A percentile compares a stretch with the other conserved stretches of the same genome.
These are phyloP conservation scores for Tetraselmis chui DNA, from an alignment of 139 green algal species.

Conservation along the genomic window DNA sequence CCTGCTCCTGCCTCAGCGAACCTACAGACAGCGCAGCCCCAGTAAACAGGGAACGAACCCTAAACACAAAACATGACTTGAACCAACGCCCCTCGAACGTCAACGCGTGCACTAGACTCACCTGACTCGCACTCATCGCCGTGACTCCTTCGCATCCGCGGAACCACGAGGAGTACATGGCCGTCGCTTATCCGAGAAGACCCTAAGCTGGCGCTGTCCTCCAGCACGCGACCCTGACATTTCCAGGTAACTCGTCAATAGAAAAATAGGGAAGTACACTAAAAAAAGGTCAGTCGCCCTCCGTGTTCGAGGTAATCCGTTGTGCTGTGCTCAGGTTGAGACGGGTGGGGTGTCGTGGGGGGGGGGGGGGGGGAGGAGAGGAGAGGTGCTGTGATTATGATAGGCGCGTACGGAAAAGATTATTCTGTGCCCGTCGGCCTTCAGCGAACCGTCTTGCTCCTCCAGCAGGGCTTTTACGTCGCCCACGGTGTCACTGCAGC, in stretches of 20 bases:
- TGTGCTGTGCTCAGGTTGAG: too few species aligned
- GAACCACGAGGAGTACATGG: not conserved
- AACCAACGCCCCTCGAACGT: too few species aligned
- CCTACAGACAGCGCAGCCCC: not conserved
- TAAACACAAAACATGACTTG: too few species aligned
- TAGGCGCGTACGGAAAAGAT: not conserved
- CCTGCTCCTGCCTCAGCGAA: not conserved
- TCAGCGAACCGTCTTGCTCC: not conserved
- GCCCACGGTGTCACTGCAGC: not conserved
- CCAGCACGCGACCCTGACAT: not conserved
- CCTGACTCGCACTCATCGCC: not conserved
- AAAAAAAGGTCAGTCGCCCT: too few species aligned
- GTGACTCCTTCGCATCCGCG: not conserved
- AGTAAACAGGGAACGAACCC: too few species aligned
- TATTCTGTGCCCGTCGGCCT: not conserved
- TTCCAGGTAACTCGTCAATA: too few species aligned
- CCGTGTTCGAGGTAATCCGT: too few species aligned
- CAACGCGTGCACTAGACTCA: too few species aligned
- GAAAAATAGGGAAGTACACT: too few species aligned
- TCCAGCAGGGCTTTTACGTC: not conserved
- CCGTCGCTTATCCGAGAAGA: not conserved
- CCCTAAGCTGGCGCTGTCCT: not conserved
- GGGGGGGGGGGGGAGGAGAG: too few species aligned
- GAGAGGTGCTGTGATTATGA: too few species aligned
- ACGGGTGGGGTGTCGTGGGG: too few species aligned